Conservation (phyloP, 331 rosid species). For the Rosa hybrid region DNA sequence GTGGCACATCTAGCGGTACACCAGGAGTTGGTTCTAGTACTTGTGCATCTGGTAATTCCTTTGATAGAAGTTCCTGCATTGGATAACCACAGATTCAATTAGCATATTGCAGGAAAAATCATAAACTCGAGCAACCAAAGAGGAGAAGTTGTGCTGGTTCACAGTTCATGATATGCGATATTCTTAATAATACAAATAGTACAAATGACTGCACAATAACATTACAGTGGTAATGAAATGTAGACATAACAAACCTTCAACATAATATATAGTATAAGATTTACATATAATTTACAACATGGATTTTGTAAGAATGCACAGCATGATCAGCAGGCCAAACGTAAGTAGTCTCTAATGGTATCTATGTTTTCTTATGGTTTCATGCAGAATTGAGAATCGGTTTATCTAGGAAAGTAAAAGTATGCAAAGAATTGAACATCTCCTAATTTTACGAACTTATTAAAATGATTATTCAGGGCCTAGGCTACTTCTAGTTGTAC, state of each 20-base stretch:
- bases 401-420: background rate
- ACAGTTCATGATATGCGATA: background rate
- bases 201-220: background rate
- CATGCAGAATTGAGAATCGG: background rate
- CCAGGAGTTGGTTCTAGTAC: slow-evolving; percentile 73
- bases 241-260: background rate
- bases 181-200: background rate
- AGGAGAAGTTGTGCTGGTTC: background rate
- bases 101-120: background rate
- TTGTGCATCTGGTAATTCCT: slow-evolving; percentile 63
- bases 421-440: background rate
- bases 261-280: background rate
- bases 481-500: background rate
- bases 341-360: background rate
- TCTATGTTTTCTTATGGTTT: background rate
- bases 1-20: slow-evolving; percentile 53
- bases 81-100: slow-evolving; percentile 14
- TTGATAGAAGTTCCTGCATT: slow-evolving; percentile 74
- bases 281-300: background rate
- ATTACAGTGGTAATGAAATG: background rate
- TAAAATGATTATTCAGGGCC: background rate
- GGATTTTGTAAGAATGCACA: background rate
- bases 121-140: background rate
- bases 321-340: background rate
- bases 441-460: background rate